Evolutionary conservation across 169 alveolate species (phyloP).

Genomic region (Eimeria praecox): DNA sequence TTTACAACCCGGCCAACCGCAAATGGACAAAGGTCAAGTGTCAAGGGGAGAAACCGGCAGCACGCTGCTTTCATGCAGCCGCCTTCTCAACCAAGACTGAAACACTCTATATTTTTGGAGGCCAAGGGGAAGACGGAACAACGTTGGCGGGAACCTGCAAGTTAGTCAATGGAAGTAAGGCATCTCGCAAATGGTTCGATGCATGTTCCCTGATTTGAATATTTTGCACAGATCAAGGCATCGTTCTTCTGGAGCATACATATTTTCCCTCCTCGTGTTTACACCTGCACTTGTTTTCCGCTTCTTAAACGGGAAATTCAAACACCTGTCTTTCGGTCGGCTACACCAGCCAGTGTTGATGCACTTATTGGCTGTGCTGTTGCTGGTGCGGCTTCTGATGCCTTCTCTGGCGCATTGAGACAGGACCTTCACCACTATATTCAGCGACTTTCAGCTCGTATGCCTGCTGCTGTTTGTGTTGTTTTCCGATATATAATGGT

Average conservation of each 20-base stretch:
- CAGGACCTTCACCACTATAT: not conserved
- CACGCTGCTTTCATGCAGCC: conserved; percentile 28
- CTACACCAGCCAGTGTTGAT: not conserved
- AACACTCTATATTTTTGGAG: conserved; percentile 4
- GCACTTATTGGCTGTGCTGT: not conserved
- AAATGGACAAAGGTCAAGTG: conserved; percentile 3
- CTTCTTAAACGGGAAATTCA: not conserved
- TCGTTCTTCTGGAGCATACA: not conserved
- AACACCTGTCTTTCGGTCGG: not conserved
- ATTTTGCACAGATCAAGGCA: not conserved
- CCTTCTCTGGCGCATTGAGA: not conserved
- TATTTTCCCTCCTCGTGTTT: not conserved
- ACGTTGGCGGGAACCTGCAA: not conserved
- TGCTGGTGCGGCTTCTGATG: not conserved
- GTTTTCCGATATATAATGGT: not conserved
- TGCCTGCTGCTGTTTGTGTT: not conserved
- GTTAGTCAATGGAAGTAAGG: not conserved
- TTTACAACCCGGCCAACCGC: not conserved
- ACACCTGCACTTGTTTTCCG: not conserved
- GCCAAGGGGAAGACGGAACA: not conserved
- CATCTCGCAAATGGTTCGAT: not conserved
- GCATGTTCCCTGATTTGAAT: not conserved
- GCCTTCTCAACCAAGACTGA: not conserved
- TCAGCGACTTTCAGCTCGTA: too few species aligned
- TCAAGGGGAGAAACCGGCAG: not conserved